These are phyloP conservation scores for Trichothecium roseum DNA, from an alignment of 2,329 filamentous ascomycete genomes.

Conservation along the genomic window DNA sequence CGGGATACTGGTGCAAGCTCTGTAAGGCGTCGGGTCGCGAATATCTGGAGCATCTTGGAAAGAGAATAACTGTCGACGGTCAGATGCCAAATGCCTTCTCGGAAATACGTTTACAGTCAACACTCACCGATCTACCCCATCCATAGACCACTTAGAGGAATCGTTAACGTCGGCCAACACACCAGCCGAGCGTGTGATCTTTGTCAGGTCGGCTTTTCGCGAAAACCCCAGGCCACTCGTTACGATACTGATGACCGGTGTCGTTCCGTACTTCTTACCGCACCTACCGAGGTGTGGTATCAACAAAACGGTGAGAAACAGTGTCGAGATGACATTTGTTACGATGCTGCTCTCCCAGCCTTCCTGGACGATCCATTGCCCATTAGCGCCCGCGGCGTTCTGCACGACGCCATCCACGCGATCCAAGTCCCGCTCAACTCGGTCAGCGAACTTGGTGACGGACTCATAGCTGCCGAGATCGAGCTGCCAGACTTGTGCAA, in stretches of 20 bases:
- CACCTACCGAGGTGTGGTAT: conserved; percentile 29
- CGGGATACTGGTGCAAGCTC: conserved; percentile 11
- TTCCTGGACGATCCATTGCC: conserved; percentile 1
- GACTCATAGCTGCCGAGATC: conserved; percentile 18
- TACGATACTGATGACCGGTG: conserved; percentile 26
- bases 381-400: conserved; percentile 2
- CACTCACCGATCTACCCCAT: not conserved
- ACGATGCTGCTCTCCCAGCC: conserved; percentile 4
- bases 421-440: not conserved
- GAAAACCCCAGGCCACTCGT: conserved; percentile 21
- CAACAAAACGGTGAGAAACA: conserved; percentile 30
- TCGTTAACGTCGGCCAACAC: conserved; percentile 3
- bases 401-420: conserved; percentile 3
- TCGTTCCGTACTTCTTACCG: conserved; percentile 18
- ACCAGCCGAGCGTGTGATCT: not conserved
- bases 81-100: not conserved
- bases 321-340: conserved; percentile 18
- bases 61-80: conserved; percentile 11
- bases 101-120: not conserved
- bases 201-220: conserved; percentile 1
- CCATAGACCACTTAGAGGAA: not conserved
- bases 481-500: conserved; percentile 27
- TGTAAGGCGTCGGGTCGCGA: conserved; percentile 16
- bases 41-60: conserved; percentile 16
- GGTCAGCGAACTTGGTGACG: conserved; percentile 1